Conservation (phyloP, 805 yeast genomes). For the Ogataea angusta region DNA sequence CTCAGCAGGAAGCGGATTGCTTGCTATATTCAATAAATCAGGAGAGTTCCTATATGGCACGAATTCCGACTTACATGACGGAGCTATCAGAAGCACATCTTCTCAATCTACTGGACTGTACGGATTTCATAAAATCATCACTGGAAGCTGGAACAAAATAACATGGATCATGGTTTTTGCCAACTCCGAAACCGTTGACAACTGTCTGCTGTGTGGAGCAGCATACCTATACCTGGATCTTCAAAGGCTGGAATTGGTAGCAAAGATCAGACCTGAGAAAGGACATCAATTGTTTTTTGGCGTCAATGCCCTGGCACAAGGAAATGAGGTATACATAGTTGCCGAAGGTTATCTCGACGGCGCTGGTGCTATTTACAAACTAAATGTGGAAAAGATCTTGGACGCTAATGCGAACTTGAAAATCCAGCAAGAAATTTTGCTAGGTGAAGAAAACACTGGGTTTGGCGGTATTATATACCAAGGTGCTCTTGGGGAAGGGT, state of each 20-base stretch:
- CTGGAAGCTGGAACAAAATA: conserved; percentile 15
- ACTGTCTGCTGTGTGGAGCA: conserved; percentile 40
- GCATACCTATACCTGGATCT: conserved; percentile 29
- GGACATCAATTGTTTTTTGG: conserved; percentile 23
- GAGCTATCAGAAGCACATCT: conserved; percentile 6
- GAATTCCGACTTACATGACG: neutral
- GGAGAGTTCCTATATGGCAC: neutral
- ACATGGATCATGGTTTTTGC: conserved; percentile 33
- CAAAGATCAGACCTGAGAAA: conserved; percentile 16
- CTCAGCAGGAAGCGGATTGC: conserved; percentile 36
- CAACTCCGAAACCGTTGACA: conserved; percentile 26
- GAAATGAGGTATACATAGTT: conserved; percentile 32
- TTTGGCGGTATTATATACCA: conserved; percentile 20
- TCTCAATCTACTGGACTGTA: conserved; percentile 28
- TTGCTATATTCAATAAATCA: conserved; percentile 34
- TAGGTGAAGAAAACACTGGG: conserved; percentile 10
- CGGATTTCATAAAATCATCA: conserved; percentile 26
- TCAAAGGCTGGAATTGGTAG: conserved; percentile 5
- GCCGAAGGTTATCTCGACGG: conserved; percentile 34
- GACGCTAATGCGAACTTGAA: neutral
- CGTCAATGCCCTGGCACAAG: conserved; percentile 3
- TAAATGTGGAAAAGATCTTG: conserved; percentile 25
- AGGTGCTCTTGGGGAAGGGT: conserved; percentile 30
- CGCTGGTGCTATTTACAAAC: conserved; percentile 46
- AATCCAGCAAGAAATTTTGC: neutral